phyloP scores from a whole-genome alignment of 2,329 filamentous ascomycete genomes.

The Hypoxylon sp. region DNA sequence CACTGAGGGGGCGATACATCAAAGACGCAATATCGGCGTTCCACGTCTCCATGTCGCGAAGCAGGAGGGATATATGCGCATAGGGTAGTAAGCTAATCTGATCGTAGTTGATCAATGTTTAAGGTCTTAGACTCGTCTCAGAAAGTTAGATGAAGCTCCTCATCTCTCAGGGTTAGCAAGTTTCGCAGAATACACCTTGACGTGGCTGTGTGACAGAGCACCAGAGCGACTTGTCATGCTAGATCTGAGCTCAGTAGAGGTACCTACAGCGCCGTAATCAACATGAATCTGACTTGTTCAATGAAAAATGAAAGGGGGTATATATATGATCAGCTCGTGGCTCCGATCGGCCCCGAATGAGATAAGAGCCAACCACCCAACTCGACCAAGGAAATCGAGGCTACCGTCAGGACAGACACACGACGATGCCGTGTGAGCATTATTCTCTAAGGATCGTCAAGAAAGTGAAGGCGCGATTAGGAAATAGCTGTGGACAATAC shows the following conservation, averaged over 20 bases:
- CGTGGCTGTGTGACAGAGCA: neutral
- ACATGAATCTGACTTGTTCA: neutral
- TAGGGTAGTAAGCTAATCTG: neutral
- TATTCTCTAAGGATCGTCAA: neutral
- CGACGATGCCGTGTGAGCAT: too few species aligned
- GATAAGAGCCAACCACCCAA: neutral
- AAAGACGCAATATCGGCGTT: constrained; percentile 54
- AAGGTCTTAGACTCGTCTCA: neutral
- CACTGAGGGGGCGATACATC: constrained; percentile 40
- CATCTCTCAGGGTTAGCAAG: neutral
- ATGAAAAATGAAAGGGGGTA: neutral
- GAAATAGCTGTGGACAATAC: too few species aligned
- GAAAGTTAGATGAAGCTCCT: neutral
- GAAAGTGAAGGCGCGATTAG: too few species aligned
- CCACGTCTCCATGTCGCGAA: constrained; percentile 41
- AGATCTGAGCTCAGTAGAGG: neutral
- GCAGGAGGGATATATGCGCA: neutral
- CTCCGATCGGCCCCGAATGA: neutral
- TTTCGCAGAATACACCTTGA: neutral
- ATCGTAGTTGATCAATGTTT: neutral
- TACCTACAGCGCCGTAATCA: neutral
- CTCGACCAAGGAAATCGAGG: neutral
- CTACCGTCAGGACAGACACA: neutral
- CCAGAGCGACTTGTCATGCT: neutral
- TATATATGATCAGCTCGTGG: neutral